Conservation (phyloP, 116 monocot species). For the Dioscorea cayenensis region DNA sequence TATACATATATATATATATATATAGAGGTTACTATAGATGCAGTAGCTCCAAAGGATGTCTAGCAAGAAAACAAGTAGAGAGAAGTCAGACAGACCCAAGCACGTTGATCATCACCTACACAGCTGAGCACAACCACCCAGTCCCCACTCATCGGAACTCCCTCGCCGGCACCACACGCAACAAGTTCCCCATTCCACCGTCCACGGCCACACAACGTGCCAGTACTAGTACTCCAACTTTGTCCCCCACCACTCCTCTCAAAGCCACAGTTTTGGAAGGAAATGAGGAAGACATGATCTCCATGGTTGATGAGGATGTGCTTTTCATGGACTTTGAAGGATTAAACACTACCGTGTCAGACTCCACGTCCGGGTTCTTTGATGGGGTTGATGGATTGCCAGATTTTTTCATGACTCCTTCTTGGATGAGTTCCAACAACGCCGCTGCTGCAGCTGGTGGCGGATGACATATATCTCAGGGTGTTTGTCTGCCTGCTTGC, state of each 20-base stretch:
- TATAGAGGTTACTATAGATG: slow-evolving; percentile 70
- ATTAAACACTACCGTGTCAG: neutral
- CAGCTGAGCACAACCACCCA: slow-evolving; percentile 74
- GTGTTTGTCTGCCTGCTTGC: too few species aligned
- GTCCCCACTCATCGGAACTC: slow-evolving; percentile 66
- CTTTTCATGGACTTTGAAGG: neutral
- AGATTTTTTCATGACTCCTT: neutral
- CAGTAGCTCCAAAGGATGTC: slow-evolving; percentile 70
- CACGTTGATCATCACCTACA: slow-evolving; percentile 61
- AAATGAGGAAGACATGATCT: slow-evolving; percentile 3
- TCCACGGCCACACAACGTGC: neutral
- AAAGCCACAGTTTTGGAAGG: slow-evolving; percentile 10
- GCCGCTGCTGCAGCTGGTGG: neutral
- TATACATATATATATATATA: neutral
- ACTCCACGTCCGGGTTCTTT: neutral
- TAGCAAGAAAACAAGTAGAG: slow-evolving; percentile 71
- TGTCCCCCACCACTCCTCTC: slow-evolving; percentile 19
- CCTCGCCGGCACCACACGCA: slow-evolving; percentile 58
- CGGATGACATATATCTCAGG: neutral
- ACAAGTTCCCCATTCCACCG: slow-evolving; percentile 23
- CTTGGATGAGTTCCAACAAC: neutral
- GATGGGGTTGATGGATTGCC: neutral
- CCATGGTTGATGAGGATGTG: neutral
- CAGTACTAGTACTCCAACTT: neutral
- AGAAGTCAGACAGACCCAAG: slow-evolving; percentile 45